Conservation (phyloP, 306 rosid species). For the Astragalus glycyphyllos region DNA sequence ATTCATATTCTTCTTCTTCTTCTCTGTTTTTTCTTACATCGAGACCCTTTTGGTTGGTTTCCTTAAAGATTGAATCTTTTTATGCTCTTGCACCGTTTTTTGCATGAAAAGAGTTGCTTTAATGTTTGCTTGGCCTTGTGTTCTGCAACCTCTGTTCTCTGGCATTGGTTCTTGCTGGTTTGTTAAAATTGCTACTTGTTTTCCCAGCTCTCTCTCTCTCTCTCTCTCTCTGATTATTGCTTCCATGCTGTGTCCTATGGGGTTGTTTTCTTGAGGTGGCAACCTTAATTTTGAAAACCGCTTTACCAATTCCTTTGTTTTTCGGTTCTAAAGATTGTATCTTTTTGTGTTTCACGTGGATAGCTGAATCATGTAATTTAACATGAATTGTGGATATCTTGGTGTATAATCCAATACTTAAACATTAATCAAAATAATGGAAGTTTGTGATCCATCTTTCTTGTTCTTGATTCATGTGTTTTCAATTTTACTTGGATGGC, state of each 20-base stretch:
- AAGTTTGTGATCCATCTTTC: conserved; percentile 19
- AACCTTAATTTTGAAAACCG: not conserved
- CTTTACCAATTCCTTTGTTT: conserved; percentile 19
- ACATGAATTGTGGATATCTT: not conserved
- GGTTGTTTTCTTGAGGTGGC: not conserved
- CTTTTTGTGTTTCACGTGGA: not conserved
- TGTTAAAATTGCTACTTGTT: not conserved
- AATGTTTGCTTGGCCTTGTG: conserved; percentile 7
- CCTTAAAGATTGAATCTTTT: conserved; percentile 18
- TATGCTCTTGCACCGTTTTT: not conserved
- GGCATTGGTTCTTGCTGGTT: conserved; percentile 31
- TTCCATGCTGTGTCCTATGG: not conserved
- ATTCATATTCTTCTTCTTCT: not conserved
- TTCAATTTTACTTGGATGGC: conserved; percentile 29
- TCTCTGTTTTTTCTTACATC: not conserved
- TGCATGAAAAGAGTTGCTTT: not conserved
- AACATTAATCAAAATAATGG: not conserved
- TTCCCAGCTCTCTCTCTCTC: no score
- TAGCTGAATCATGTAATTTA: not conserved
- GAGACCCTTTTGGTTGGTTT: not conserved
- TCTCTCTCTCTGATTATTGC: no score
- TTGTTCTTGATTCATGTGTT: conserved; percentile 3
- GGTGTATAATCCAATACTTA: not conserved
- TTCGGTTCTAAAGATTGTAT: conserved; percentile 15
- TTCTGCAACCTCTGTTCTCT: conserved; percentile 26